Evolutionary conservation across 2,329 filamentous ascomycete genomes (phyloP).

Genomic region (Mycosphaerella arachidis): DNA sequence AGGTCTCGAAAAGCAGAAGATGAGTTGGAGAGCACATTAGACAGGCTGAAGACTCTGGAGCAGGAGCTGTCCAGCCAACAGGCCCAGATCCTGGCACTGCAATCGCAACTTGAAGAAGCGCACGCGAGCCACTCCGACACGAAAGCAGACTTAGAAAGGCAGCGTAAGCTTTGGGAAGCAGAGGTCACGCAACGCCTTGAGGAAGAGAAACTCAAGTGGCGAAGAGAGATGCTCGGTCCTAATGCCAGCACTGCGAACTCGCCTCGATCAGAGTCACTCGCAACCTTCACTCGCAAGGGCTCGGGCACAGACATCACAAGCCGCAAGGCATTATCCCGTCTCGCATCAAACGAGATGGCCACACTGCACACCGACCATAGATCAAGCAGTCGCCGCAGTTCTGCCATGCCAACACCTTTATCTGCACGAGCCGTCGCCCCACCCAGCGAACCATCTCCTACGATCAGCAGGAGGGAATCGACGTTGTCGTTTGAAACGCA

Average conservation of each 20-base stretch:
- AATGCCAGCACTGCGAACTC: conserved; percentile 22
- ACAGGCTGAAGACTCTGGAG: conserved; percentile 59
- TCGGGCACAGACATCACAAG: conserved; percentile 29
- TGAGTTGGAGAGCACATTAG: conserved; percentile 69
- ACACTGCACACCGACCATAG: conserved; percentile 23
- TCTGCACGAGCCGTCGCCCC: conserved; percentile 17
- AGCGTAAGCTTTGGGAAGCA: conserved; percentile 56
- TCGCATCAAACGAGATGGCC: conserved; percentile 28
- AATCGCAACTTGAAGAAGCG: conserved; percentile 59
- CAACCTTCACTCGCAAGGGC: conserved; percentile 36
- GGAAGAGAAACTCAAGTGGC: conserved; percentile 60
- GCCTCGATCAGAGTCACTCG: conserved; percentile 36
- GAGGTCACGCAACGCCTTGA: conserved; percentile 57
- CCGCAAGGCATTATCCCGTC: conserved; percentile 25
- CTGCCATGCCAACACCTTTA: conserved; percentile 20
- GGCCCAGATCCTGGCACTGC: conserved; percentile 57
- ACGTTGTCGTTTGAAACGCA: conserved; percentile 33
- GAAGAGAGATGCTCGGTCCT: conserved; percentile 36
- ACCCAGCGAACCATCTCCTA: conserved; percentile 24
- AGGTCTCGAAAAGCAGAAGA: conserved; percentile 70
- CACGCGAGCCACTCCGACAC: conserved; percentile 60
- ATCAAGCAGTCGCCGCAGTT: conserved; percentile 33
- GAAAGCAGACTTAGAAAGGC: conserved; percentile 52
- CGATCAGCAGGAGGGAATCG: conserved; percentile 45
- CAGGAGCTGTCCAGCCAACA: conserved; percentile 60